Conservation (phyloP, 31 red algal species). For the Endocladia muricata region DNA sequence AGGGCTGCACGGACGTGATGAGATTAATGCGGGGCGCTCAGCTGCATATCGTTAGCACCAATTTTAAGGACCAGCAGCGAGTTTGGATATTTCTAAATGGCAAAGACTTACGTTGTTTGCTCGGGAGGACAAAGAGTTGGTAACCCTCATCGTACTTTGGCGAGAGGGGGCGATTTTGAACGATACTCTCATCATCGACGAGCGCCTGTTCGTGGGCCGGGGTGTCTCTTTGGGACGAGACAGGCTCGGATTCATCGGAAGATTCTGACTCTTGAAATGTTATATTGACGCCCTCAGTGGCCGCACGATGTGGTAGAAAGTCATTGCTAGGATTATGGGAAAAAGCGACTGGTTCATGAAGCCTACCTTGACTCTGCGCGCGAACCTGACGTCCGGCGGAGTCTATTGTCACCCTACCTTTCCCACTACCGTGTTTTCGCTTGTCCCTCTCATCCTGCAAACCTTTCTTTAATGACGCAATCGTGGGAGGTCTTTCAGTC, state of each 20-base stretch:
- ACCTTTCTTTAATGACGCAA: background rate
- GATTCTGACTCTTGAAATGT: too few relatives aligned
- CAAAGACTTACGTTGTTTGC: background rate
- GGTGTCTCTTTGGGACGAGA: background rate
- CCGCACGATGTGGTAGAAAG: background rate
- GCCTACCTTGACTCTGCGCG: background rate
- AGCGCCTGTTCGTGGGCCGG: background rate
- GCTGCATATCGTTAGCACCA: too few relatives aligned
- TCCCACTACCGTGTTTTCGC: background rate
- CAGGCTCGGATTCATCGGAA: background rate
- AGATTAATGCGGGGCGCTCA: too few relatives aligned
- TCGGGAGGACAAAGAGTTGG: conserved; percentile 29
- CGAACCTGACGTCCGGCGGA: conserved; percentile 15
- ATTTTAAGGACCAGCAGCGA: too few relatives aligned
- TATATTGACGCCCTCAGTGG: too few relatives aligned
- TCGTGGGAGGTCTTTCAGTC: background rate
- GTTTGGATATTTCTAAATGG: too few relatives aligned
- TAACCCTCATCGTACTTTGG: conserved; percentile 77
- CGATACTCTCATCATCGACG: conserved; percentile 19
- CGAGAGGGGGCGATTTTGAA: conserved; percentile 43
- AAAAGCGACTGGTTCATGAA: background rate
- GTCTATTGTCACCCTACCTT: conserved; percentile 1
- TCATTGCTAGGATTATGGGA: conserved; percentile 3
- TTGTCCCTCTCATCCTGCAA: background rate
- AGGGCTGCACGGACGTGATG: too few relatives aligned